Evolutionary conservation across 148 eudicot species (phyloP), one percentile per base, ranked within the genome.

Genomic region (Pouteria glomerata): DNA sequence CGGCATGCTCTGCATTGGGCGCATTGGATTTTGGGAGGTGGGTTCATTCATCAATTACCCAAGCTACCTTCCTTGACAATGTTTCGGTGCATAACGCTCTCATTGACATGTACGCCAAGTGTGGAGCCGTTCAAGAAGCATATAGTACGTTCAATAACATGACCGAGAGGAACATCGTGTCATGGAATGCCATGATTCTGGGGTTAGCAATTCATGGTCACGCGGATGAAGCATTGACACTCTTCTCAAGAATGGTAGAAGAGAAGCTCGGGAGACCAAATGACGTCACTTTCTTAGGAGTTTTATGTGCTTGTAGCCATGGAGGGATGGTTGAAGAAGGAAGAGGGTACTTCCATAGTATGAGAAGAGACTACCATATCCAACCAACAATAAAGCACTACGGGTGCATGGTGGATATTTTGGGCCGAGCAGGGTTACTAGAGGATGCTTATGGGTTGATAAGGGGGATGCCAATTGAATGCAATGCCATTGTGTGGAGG

Each of bases 41-140:
- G 87, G 71, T 85, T 63, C 87, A 83, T 79, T 82, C 73, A 24
- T 50, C 76, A 68, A 47, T 74, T 21, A 63, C 68, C 42, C 48
- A 56, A 23, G 67, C 77, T 50, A n/a, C 63, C 47, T 48, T 83
- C 23, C 67, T 74, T 13, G 86, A 79, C 26, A 72, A 73, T 70
- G 77, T 75, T 23, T 57, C 64, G 4, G 64, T 79, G 44, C 55
- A 42, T 24, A 79, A 75, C 33, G 71, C 87, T 35, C 79, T 88
- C 57, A 71, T 86, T 72, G 86, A 88, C 74, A 88, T 88, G 92
- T 85, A 85, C 67, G 75, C 79, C 6, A 85, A 86, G 68, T 85
- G 89, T 68, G 92, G 89, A 27, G 71, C 41, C 4, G 51, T 86
- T 47, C 69, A 82, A 41, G 81, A 78, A 70, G 87, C 85, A 8